These are phyloP conservation scores for Pelargonium fulgidum DNA, from an alignment of 441 rosid species.

Conservation along the genomic window DNA sequence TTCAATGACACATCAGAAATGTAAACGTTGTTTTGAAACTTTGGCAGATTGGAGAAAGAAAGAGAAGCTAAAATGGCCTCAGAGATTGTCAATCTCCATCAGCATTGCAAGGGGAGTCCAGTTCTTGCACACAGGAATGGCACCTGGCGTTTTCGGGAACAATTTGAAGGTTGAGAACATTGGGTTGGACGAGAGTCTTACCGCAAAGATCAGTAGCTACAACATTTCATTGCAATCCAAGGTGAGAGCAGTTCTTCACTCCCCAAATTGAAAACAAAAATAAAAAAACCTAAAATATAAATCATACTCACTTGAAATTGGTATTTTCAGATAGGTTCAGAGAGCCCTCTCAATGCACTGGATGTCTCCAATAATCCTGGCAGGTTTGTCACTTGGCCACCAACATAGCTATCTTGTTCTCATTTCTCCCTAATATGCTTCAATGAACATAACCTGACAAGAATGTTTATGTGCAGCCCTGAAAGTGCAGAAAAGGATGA, in stretches of 20 bases:
- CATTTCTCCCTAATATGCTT: no score
- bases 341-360: constrained; percentile 34
- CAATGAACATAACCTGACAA: background rate
- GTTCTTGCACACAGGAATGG: constrained; percentile 79
- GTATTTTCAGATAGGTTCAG: constrained; percentile 45
- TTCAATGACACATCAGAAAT: background rate
- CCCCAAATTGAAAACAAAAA: background rate
- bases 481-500: constrained; percentile 72
- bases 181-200: constrained; percentile 66
- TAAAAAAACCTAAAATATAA: background rate
- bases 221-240: constrained; percentile 62
- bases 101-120: constrained; percentile 83
- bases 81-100: constrained; percentile 70
- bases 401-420: background rate
- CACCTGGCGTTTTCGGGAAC: constrained; percentile 71
- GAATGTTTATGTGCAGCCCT: constrained; percentile 9
- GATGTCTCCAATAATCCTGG: constrained; percentile 15
- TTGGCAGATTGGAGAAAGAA: constrained; percentile 64
- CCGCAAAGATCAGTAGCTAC: constrained; percentile 59
- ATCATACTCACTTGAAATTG: background rate
- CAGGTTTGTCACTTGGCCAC: constrained; percentile 22
- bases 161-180: constrained; percentile 63
- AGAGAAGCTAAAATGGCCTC: constrained; percentile 82
- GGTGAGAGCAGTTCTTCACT: constrained; percentile 29
- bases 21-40: constrained; percentile 1